A percentile compares a stretch with the other conserved stretches of the same genome.
phyloP scores from a whole-genome alignment of 1,284 basidiomycete species.

The Apiotrichum brassicae region DNA sequence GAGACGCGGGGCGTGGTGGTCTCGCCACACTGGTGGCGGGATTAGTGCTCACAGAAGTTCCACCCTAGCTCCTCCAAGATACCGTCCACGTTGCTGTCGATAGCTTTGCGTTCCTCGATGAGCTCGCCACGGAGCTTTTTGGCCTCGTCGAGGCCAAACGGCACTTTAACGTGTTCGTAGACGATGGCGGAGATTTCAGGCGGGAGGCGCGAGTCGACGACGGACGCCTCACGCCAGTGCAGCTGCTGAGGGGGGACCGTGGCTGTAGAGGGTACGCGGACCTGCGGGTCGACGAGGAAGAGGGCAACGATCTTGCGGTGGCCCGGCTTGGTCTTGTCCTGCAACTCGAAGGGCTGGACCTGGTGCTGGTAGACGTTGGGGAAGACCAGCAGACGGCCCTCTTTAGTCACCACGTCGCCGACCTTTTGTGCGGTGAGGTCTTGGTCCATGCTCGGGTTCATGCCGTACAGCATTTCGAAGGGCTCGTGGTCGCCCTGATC shows the following conservation, averaged over 20 bases:
- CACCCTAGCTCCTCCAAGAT: neutral
- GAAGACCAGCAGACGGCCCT: conserved; percentile 5
- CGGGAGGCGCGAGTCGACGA: conserved; percentile 1
- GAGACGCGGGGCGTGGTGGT: too few species aligned
- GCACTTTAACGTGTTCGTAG: conserved; percentile 5
- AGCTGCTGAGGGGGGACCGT: conserved; percentile 16
- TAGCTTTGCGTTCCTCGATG: conserved; percentile 12
- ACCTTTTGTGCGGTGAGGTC: neutral
- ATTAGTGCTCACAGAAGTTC: conserved; percentile 17
- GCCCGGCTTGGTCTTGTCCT: conserved; percentile 5
- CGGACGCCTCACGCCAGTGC: neutral
- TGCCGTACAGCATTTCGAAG: conserved; percentile 4
- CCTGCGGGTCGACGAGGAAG: conserved; percentile 15
- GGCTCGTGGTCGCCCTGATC: conserved; percentile 10
- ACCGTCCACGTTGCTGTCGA: neutral
- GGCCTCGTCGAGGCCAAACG: conserved; percentile 6
- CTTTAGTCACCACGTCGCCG: conserved; percentile 1
- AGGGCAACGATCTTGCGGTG: conserved; percentile 20
- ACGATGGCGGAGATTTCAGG: conserved; percentile 8
- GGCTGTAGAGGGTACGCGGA: conserved; percentile 6
- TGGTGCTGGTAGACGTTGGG: conserved; percentile 6
- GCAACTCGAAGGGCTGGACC: neutral
- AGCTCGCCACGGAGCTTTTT: conserved; percentile 12
- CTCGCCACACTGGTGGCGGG: too few species aligned
- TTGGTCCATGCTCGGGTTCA: neutral